phyloP scores from a whole-genome alignment of 768 basidiomycete genomes.

The Lactifluus piperatus region DNA sequence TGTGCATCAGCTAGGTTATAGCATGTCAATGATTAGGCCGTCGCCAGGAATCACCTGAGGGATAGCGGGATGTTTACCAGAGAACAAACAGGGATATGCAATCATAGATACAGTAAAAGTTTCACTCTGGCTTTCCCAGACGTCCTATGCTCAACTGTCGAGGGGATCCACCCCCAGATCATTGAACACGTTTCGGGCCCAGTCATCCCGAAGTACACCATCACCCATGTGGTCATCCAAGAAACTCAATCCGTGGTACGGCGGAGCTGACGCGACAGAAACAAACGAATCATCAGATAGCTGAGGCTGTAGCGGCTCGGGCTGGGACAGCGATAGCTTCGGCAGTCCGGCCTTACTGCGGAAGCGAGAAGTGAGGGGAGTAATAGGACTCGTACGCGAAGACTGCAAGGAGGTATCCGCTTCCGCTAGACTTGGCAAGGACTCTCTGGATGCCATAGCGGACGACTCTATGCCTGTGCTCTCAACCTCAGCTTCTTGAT shows the following conservation, averaged over 20 bases:
- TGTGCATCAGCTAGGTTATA: neutral
- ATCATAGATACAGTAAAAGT: neutral
- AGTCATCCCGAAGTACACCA: conserved; percentile 41
- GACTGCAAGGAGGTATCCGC: neutral
- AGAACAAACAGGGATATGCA: conserved; percentile 1
- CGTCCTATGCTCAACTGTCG: conserved; percentile 1
- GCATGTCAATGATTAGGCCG: neutral
- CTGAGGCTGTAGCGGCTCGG: conserved; percentile 14
- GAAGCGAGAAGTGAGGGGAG: conserved; percentile 8
- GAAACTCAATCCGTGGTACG: conserved; percentile 28
- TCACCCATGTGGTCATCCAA: conserved; percentile 29
- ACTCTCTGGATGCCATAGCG: neutral
- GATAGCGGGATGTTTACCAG: neutral
- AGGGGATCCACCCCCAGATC: conserved; percentile 32
- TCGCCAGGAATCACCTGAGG: neutral
- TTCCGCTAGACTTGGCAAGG: neutral
- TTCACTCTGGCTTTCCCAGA: neutral
- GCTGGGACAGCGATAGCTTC: conserved; percentile 12
- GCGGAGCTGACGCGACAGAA: conserved; percentile 40
- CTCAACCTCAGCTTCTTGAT: conserved; percentile 23
- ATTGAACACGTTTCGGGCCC: conserved; percentile 65
- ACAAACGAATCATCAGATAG: conserved; percentile 25
- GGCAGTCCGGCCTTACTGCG: neutral
- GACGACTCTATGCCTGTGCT: neutral
- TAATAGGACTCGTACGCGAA: conserved; percentile 3